Conservation (phyloP, 2,329 filamentous ascomycete genomes). For the Phialophora macrospora region DNA sequence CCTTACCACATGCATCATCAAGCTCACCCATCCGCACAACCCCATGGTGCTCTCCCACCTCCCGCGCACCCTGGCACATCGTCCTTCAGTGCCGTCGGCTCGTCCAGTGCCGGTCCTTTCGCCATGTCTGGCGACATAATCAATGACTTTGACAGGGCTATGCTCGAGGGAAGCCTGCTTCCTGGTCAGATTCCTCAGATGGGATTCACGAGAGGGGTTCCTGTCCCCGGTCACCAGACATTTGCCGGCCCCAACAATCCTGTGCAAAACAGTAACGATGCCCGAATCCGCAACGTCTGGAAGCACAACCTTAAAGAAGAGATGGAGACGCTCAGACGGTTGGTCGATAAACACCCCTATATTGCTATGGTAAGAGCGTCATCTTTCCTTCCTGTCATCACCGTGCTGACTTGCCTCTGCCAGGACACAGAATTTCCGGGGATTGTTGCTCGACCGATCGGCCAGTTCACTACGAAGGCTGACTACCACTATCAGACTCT, state of each 20-base stretch:
- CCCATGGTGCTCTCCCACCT: constrained; percentile 54
- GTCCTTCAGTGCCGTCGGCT: constrained; percentile 64
- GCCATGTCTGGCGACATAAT: constrained; percentile 54
- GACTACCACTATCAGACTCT: constrained; percentile 99
- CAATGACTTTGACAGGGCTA: constrained; percentile 57
- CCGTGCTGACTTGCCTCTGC: constrained; percentile 33
- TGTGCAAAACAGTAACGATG: constrained; percentile 59
- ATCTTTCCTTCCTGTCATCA: constrained; percentile 4
- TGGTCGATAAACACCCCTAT: constrained; percentile 90
- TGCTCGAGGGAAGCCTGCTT: constrained; percentile 62
- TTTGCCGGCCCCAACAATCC: constrained; percentile 36
- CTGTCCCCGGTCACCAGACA: constrained; percentile 64
- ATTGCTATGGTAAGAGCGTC: constrained; percentile 82
- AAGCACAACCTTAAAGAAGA: constrained; percentile 88
- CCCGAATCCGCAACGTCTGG: constrained; percentile 95
- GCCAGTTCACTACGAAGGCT: constrained; percentile 89
- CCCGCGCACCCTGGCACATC: constrained; percentile 68
- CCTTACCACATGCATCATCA: constrained; percentile 63
- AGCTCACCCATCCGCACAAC: constrained; percentile 53
- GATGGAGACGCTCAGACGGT: constrained; percentile 78
- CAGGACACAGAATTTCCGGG: constrained; percentile 99
- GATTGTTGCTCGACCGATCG: constrained; percentile 93
- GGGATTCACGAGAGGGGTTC: constrained; percentile 78
- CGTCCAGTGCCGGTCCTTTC: constrained; percentile 35
- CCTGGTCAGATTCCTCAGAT: constrained; percentile 86